Evolutionary conservation across 2,329 filamentous ascomycete genomes (phyloP).

Genomic region (Parafenestella ontariensis): DNA sequence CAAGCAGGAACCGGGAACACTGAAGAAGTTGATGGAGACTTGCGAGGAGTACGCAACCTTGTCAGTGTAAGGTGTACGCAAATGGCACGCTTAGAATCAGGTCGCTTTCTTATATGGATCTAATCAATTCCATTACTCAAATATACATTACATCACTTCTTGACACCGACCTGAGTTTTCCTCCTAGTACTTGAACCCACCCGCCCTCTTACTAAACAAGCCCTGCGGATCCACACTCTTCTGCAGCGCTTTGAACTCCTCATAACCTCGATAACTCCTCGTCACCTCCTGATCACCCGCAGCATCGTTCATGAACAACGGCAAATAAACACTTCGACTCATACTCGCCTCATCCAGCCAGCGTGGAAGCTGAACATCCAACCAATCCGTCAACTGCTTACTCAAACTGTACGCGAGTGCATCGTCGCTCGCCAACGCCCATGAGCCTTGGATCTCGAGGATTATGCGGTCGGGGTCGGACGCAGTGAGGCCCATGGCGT

Average conservation of each 20-base stretch:
- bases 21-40: conserved; percentile 30
- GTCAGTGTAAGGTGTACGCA: neutral
- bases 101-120: neutral
- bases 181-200: conserved; percentile 27
- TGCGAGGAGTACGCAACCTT: conserved; percentile 32
- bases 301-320: conserved; percentile 36
- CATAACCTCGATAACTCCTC: conserved; percentile 25
- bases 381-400: conserved; percentile 29
- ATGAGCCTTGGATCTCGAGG: conserved; percentile 29
- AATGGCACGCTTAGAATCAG: neutral
- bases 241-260: conserved; percentile 30
- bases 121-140: neutral
- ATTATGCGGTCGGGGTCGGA: conserved; percentile 30
- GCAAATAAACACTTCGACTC: conserved; percentile 20
- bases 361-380: conserved; percentile 26
- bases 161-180: too few relatives aligned
- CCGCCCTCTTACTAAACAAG: conserved; percentile 26
- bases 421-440: conserved; percentile 23
- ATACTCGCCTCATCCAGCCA: conserved; percentile 33
- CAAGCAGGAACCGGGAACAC: conserved; percentile 34
- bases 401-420: conserved; percentile 14
- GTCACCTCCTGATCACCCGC: conserved; percentile 28
- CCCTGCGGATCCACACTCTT: conserved; percentile 27
- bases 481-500: conserved; percentile 31
- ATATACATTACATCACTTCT: neutral